Evolutionary conservation across 805 yeast genomes (phyloP).

Genomic region (Lachancea mirantina): DNA sequence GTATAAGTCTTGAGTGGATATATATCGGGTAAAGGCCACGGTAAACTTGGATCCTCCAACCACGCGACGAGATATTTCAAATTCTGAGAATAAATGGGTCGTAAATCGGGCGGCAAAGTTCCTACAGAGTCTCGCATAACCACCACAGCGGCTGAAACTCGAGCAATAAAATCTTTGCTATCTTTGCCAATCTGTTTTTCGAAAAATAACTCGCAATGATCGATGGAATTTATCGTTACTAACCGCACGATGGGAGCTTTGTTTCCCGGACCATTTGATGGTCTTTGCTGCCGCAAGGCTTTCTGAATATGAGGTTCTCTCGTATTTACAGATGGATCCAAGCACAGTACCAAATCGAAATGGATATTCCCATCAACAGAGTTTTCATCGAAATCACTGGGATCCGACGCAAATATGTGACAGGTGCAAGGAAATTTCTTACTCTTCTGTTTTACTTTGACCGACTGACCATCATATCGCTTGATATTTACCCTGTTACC

Average conservation of each 20-base stretch:
- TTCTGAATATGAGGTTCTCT: conserved; percentile 27
- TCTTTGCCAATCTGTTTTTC: conserved; percentile 26
- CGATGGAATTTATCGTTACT: conserved; percentile 73
- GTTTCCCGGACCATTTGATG: conserved; percentile 18
- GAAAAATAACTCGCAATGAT: conserved; percentile 63
- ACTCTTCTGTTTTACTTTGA: conserved; percentile 37
- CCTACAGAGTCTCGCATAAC: conserved; percentile 80
- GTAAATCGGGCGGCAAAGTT: conserved; percentile 65
- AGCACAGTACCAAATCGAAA: conserved; percentile 55
- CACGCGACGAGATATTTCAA: conserved; percentile 57
- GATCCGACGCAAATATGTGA: conserved; percentile 40
- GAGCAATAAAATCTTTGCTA: conserved; percentile 46
- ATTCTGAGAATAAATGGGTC: conserved; percentile 65
- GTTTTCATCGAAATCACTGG: conserved; percentile 9
- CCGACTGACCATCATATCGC: conserved; percentile 55
- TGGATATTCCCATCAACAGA: conserved; percentile 20
- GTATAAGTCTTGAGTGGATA: conserved; percentile 55
- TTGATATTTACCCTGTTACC: conserved; percentile 53
- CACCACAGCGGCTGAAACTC: conserved; percentile 74
- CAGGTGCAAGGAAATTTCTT: conserved; percentile 30
- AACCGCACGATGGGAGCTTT: conserved; percentile 57
- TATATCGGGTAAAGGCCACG: conserved; percentile 79
- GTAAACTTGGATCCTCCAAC: conserved; percentile 39
- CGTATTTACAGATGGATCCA: conserved; percentile 55
- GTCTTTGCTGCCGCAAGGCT: conserved; percentile 25